Evolutionary conservation across 2,329 filamentous ascomycete species (phyloP).

Genomic region (Spiromastix sp.): DNA sequence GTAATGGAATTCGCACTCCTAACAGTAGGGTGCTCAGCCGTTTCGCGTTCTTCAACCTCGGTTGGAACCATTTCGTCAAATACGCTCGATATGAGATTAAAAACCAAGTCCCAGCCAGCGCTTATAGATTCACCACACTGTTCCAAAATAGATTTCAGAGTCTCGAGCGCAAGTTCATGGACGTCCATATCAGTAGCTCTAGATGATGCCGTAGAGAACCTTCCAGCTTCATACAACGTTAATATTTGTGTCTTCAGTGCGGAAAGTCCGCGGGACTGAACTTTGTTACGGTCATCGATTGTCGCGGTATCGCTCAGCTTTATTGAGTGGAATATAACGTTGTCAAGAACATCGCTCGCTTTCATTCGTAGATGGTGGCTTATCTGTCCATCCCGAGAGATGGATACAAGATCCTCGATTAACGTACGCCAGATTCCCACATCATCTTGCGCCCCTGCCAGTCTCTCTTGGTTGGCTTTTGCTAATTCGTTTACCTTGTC

Average conservation of each 20-base stretch:
- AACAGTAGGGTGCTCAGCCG: constrained; percentile 7
- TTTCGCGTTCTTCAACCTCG: constrained; percentile 21
- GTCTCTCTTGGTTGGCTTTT: constrained; percentile 61
- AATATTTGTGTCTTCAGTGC: constrained; percentile 53
- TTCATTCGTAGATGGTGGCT: constrained; percentile 30
- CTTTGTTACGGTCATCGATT: constrained; percentile 42
- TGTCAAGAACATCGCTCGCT: constrained; percentile 54
- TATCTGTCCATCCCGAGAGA: constrained; percentile 30
- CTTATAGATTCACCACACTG: constrained; percentile 76
- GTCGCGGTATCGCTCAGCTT: constrained; percentile 27
- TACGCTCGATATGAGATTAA: constrained; percentile 74
- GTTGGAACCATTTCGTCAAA: constrained; percentile 45
- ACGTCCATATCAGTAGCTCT: constrained; percentile 64
- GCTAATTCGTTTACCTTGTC: constrained; percentile 65
- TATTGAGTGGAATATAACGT: constrained; percentile 33
- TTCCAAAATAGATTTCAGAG: constrained; percentile 72
- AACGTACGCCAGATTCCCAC: constrained; percentile 69
- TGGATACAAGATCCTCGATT: constrained; percentile 42
- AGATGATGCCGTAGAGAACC: constrained; percentile 45
- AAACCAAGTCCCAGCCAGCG: constrained; percentile 75
- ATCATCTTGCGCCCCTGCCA: constrained; percentile 56
- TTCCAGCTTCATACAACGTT: constrained; percentile 46
- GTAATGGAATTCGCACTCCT: constrained; percentile 11
- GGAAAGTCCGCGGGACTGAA: constrained; percentile 63
- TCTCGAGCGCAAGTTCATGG: constrained; percentile 68